A percentile compares a stretch with the other conserved stretches of the same genome.
phyloP scores from a whole-genome alignment of 1,139 yeast species.

The Meyerozyma athensensis region DNA sequence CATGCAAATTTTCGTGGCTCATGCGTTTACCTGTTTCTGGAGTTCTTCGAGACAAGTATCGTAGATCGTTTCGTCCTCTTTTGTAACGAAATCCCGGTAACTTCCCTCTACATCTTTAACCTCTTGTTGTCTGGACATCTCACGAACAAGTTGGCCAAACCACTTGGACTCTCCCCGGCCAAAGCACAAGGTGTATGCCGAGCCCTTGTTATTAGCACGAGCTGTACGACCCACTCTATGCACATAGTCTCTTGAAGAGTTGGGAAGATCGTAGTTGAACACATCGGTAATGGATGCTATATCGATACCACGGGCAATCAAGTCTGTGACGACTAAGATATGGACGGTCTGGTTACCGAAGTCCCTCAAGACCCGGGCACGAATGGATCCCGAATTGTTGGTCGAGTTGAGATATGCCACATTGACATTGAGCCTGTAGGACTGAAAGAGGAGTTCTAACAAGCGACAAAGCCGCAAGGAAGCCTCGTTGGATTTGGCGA shows the following conservation, averaged over 20 bases:
- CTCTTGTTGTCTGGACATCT: constrained; percentile 29
- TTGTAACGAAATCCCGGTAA: constrained; percentile 16
- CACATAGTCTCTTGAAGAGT: constrained; percentile 84
- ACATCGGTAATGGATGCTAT: constrained; percentile 68
- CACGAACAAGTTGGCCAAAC: constrained; percentile 48
- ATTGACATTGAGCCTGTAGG: constrained; percentile 25
- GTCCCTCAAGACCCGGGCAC: constrained; percentile 46
- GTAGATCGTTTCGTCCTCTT: constrained; percentile 25
- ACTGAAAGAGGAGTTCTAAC: constrained; percentile 40
- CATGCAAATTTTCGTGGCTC: not conserved
- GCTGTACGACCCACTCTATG: constrained; percentile 98
- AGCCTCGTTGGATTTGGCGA: constrained; percentile 84
- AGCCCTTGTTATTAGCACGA: constrained; percentile 77
- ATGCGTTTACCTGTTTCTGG: constrained; percentile 18
- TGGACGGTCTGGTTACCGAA: constrained; percentile 49
- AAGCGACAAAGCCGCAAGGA: constrained; percentile 70
- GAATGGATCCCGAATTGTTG: constrained; percentile 38
- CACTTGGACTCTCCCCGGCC: constrained; percentile 77
- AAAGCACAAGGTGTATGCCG: constrained; percentile 62
- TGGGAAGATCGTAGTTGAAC: constrained; percentile 85
- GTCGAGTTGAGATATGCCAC: constrained; percentile 46
- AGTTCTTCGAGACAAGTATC: constrained; percentile 21
- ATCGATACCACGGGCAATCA: constrained; percentile 93
- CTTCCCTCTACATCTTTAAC: constrained; percentile 22
- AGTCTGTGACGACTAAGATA: constrained; percentile 80